phyloP scores from a whole-genome alignment of 1,139 yeast species.

The Kazachstania sp. region DNA sequence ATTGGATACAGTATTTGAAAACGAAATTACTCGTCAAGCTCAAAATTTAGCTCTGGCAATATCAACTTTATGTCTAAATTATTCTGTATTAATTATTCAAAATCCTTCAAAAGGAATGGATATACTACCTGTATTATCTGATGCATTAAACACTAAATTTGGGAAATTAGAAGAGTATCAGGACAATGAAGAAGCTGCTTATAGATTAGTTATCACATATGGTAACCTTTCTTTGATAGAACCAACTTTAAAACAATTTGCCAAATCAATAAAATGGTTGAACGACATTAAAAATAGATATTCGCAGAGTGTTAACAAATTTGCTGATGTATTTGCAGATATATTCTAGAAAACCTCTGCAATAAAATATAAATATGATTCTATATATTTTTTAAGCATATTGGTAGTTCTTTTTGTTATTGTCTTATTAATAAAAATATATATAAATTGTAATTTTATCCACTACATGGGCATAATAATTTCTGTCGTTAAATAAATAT shows the following conservation, averaged over 20 bases:
- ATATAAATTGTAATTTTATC: too few species aligned
- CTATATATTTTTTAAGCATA: background rate
- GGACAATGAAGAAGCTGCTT: slow-evolving; percentile 44
- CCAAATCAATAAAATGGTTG: slow-evolving; percentile 28
- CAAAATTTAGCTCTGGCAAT: slow-evolving; percentile 37
- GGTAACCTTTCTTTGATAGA: slow-evolving; percentile 39
- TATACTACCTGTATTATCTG: slow-evolving; percentile 25
- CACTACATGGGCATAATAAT: too few species aligned
- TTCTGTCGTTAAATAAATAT: too few species aligned
- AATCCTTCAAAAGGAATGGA: slow-evolving; percentile 15
- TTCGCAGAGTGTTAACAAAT: slow-evolving; percentile 15
- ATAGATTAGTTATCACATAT: slow-evolving; percentile 45
- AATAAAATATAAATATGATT: background rate
- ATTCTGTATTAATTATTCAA: slow-evolving; percentile 33
- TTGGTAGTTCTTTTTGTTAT: background rate
- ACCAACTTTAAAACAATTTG: slow-evolving; percentile 25
- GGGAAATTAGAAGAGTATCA: slow-evolving; percentile 25
- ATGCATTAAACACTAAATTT: slow-evolving; percentile 25
- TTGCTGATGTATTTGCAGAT: slow-evolving; percentile 20
- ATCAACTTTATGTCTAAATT: slow-evolving; percentile 48
- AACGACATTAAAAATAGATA: slow-evolving; percentile 17
- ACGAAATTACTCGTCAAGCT: slow-evolving; percentile 22
- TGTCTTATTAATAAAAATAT: too few species aligned
- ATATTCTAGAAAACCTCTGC: background rate
- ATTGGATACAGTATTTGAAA: slow-evolving; percentile 18